Evolutionary conservation across 1,284 basidiomycete species (phyloP), one percentile per base, ranked within the genome.

Genomic region (Fomitiporia mediterranea): DNA sequence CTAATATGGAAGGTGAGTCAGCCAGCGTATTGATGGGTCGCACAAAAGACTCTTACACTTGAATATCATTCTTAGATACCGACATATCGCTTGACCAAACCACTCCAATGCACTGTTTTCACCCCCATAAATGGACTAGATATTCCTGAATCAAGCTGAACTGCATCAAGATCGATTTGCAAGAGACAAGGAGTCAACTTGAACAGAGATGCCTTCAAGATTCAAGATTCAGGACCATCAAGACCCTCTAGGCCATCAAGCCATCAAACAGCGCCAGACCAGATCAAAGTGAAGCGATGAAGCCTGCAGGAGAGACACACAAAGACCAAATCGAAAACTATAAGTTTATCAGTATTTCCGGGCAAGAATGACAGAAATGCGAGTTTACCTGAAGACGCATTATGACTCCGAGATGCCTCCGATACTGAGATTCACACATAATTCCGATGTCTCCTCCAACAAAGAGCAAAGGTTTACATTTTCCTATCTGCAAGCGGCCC

Each of bases 1-100:
- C 39, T 40, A 52, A 52, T 52, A 52, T 28, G 34, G 13, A 25
- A 25, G 13, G 21, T 37, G 37, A 15, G 51, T 52, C 51, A 52
- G 28, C 27, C 23, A 15, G 15, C 13, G 23, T 28, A 21, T 52
- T 52, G 38, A 42, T 52, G 17, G n/a, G 25, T 9, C 43, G n/a
- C 25, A 25, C 4, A 37, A 34, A 17, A 8, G 21, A 38, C n/a
- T n/a, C n/a, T n/a, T n/a, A n/a, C n/a, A n/a, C 7, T 9, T 43
- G 27, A 30, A 19, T 27, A 53, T n/a, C 28, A 25, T 23, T 21
- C 21, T 23, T 52, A 15, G 30, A 52, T 43, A 43, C 51, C 28
- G 35, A 43, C 19, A 53, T 53, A 40, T 46, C 44, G 39, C 21
- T 7, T 34, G 42, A 37, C 19, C 39, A 27, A 28, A 43, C 9